phyloP scores from a whole-genome alignment of 441 rosid genomes.

The Aleurites moluccanus region DNA sequence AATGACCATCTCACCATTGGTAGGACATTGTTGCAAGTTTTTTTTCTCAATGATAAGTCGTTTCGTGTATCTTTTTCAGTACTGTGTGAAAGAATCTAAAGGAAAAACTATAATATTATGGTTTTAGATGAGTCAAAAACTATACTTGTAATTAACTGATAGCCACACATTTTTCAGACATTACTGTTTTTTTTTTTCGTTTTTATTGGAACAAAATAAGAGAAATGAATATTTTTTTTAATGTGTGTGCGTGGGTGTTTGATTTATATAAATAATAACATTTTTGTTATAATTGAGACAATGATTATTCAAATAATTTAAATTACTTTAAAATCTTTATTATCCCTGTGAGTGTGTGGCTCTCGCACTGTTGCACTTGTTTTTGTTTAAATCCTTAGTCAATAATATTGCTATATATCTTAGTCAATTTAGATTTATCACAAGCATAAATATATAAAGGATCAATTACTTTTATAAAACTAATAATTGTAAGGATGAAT shows the following conservation, averaged over 20 bases:
- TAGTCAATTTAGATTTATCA: too few relatives aligned
- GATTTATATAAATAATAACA: not conserved
- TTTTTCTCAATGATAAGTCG: conserved; percentile 6
- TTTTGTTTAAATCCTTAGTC: not conserved
- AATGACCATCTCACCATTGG: conserved; percentile 4
- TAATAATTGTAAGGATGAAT: too few relatives aligned
- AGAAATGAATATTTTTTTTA: not conserved
- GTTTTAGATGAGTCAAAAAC: not conserved
- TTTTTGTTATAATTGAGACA: not conserved
- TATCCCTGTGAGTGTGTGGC: not conserved
- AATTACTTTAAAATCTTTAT: not conserved
- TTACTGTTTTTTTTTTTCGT: not conserved
- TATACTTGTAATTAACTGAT: not conserved
- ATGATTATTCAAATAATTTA: not conserved
- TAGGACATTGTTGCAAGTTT: not conserved
- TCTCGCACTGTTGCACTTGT: not conserved
- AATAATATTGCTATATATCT: too few relatives aligned
- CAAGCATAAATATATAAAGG: too few relatives aligned
- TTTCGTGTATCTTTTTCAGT: not conserved
- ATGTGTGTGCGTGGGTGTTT: not conserved
- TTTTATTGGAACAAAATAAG: not conserved
- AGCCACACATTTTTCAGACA: not conserved
- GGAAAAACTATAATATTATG: not conserved
- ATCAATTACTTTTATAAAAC: too few relatives aligned
- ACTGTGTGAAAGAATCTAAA: conserved; percentile 1